Percentiles rank a stretch among this genome's conserved stretches.
Conservation (phyloP, 257 asterid genomes). For the Solanum tacnaense region DNA sequence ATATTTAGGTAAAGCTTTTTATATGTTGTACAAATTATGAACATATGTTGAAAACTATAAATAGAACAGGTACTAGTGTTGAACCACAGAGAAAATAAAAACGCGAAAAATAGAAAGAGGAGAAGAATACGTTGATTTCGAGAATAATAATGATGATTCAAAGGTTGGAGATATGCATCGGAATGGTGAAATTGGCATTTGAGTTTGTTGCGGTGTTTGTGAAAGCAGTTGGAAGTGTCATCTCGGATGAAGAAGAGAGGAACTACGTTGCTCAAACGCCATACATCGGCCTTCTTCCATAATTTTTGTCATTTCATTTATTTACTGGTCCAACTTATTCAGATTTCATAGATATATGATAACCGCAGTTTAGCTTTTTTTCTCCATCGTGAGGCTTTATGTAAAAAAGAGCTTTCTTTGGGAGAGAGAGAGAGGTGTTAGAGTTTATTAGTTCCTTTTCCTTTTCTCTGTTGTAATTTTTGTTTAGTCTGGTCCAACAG, state of each 20-base stretch:
- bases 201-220: slow-evolving; percentile 30
- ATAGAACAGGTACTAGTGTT: background rate
- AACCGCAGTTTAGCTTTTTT: background rate
- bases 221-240: slow-evolving; percentile 27
- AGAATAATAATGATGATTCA: slow-evolving; percentile 27
- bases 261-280: slow-evolving; percentile 17
- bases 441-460: background rate
- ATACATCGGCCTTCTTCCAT: slow-evolving; percentile 52
- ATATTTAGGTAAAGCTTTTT: background rate
- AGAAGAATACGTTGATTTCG: background rate
- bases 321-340: background rate
- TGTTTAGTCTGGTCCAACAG: rapidly evolving
- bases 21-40: background rate
- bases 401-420: background rate
- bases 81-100: background rate
- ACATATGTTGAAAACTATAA: background rate
- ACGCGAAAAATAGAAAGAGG: background rate
- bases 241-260: background rate
- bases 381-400: background rate
- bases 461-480: background rate
- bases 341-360: too few relatives aligned
- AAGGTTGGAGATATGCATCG: slow-evolving; percentile 39
- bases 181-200: slow-evolving; percentile 26
- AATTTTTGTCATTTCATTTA: background rate
- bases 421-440: background rate